These are phyloP conservation scores for Boeremia lycopersici DNA, from an alignment of 2,329 filamentous ascomycete genomes.

Conservation along the genomic window DNA sequence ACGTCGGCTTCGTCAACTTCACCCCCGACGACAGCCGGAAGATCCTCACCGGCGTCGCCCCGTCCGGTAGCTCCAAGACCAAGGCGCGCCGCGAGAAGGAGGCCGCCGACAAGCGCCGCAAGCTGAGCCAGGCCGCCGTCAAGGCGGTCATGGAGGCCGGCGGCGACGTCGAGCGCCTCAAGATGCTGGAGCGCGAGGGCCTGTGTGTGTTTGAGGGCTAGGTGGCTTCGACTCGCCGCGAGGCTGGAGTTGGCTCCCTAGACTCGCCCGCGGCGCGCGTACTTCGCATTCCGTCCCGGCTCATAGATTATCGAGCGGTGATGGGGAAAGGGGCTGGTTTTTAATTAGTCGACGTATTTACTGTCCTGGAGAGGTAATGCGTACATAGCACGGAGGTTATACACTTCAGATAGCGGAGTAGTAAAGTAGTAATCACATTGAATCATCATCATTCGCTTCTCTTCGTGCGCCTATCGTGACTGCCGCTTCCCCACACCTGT, in stretches of 20 bases:
- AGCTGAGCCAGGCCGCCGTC: slow-evolving; percentile 70
- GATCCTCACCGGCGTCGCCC: slow-evolving; percentile 88
- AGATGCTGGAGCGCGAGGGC: slow-evolving; percentile 51
- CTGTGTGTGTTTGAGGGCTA: slow-evolving; percentile 38
- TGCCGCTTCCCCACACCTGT: not conserved
- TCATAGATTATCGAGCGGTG: slow-evolving; percentile 11
- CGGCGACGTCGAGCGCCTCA: slow-evolving; percentile 62
- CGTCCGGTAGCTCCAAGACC: slow-evolving; percentile 89
- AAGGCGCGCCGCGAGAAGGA: slow-evolving; percentile 92
- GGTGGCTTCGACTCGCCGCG: slow-evolving; percentile 1
- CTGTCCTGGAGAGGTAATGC: slow-evolving; percentile 21
- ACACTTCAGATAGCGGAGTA: slow-evolving; percentile 6
- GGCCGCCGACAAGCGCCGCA: slow-evolving; percentile 74
- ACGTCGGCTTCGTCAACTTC: slow-evolving; percentile 83
- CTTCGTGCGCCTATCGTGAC: not conserved
- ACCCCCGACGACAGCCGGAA: slow-evolving; percentile 78
- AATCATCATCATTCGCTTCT: not conserved
- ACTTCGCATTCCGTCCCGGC: not conserved
- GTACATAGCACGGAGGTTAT: slow-evolving; percentile 14
- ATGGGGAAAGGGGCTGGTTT: not conserved
- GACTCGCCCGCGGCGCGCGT: not conserved
- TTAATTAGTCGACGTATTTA: slow-evolving; percentile 3
- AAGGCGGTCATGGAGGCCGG: slow-evolving; percentile 73
- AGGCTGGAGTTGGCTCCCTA: slow-evolving; percentile 1
- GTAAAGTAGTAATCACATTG: slow-evolving; percentile 10